Evolutionary conservation across 176 grass and related monocot species (phyloP), one percentile per base, ranked within the genome.

Genomic region (Hordeum marinum): DNA sequence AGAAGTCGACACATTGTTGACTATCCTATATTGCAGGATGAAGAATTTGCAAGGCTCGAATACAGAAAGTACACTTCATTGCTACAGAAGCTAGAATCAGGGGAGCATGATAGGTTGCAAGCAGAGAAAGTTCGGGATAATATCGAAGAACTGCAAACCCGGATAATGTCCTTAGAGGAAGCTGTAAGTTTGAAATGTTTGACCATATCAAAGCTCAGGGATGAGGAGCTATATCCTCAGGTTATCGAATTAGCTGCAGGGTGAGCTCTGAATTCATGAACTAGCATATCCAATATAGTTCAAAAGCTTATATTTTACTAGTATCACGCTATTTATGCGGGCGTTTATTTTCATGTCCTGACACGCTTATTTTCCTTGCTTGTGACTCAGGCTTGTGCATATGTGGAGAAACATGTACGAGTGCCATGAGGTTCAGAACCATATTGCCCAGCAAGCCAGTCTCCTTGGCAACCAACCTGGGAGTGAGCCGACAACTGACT

Each of bases 361-460:
- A 67, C 1, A 9, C 70, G 3, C 20, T 54, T 72, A 36, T 67
- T 62, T 87, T 24, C 64, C 54, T 85, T 77, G n/a, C 42, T 88
- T 87, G n/a, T 88, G 80, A 41, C 52, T 10, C 85, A 99, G 97
- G 58, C 90, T 99, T 27, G 84, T 94, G 42, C 82, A 94, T 75
- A 99, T 99, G 97, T 99, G 97, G 97, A 92, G 86, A 88, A 92
- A 77, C 75, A 96, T 99, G 97, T 82, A 94, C 26, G 94, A 96
- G 79, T 99, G 94, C 66, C 97, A 99, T 87, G 88, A 99, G 77
- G 94, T 94, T 83, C 97, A 99, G 82, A 91, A 87, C 72, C 90
- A 92, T 23, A 73, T 94, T 59, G 92, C 94, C 34, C 97, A 99
- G 82, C 92, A 94, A 82, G 87, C 82, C 82, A 92, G 57, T 81